Base-by-base conservation (phyloP, 1,139 yeast genomes). In the Yamadazyma diospyri region DNA sequence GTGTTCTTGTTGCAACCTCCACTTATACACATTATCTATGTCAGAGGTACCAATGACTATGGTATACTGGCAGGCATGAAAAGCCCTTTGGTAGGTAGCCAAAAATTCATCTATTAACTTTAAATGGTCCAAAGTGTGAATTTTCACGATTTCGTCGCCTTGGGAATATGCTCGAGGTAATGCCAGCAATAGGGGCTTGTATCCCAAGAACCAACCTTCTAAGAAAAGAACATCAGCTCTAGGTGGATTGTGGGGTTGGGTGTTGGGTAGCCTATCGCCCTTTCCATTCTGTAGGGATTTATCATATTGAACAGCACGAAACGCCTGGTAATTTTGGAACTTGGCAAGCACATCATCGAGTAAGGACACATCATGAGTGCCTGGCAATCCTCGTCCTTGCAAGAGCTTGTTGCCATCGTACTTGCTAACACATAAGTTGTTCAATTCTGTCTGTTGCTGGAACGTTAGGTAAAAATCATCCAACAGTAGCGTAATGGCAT, bases 151-250 rank as follows among this genome's bases (percentile, higher is more conserved):
- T 14, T 49, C 43, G 4, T 43, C 33, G n/a, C 22, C 14, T 6
- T 24, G n/a, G 5, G n/a, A 10, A 9, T 27, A 27, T 7, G 22
- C 12, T n/a, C 24, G 13, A 12, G 19, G 7, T 2, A 33, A 9
- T 9, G 11, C 3, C 4, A 28, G 32, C 17, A 47, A 53, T 11
- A 64, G 46, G 2, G 89, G 72, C 21, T 51, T 45, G 54, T 78
- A 89, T 2, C 97, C 97, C 16, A 80, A 74, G 57, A 89, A 87
- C 98, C 98, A 92, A 2, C 98, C 98, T 59, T 92, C 98, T 33
- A 92, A 69, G 5, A 92, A 55, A 3, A 89, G 69, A 1, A 88
- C 69, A 47, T 84, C 86, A 4, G 77, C 64, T 19, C 26, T 11
- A 4, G 28, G 29, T 9, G 28, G 29, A 24, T 29, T 23, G 10